Evolutionary conservation across 805 yeast genomes (phyloP), one percentile per base, ranked within the genome.

Genomic region (Cephaloascus albidus): DNA sequence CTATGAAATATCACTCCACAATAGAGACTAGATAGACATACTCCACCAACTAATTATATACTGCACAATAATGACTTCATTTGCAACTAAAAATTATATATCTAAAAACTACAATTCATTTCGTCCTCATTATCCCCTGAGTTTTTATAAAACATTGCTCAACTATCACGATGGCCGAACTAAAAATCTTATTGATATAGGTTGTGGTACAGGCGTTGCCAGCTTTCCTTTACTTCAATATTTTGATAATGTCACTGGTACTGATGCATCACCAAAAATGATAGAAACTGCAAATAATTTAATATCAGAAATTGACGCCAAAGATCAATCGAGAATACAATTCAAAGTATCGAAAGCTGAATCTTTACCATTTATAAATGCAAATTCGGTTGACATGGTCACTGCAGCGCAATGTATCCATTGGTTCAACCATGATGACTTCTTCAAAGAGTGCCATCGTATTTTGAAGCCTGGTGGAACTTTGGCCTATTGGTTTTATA

Each of bases 181-280:
- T 42, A 38, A 49, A 12, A 56, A 54, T 23, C 39, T 78, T 6
- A 54, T 59, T 51, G 61, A 58, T 49, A 48, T 72, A 35, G 80
- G 81, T 0, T 70, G 77, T 45, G 80, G 79, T 1, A 71, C 78
- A 1, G 81, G 79, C 0, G 69, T 67, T 19, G 76, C 74, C 0
- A 61, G 72, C 2, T 56, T 63, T 37, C 75, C 75, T 3, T 48
- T 74, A 37, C 54, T 70, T 19, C 53, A 58, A 32, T 39, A 65
- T 16, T 54, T 70, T 26, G 48, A 64, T 1, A 51, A 55, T 16
- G 70, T 70, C 4, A 49, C 58, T 14, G 76, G 76, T 1, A 50
- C 72, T 3, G 81, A 75, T 47, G 49, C 68, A 32, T 72, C 78
- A 1, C 47, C 60, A 3, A 56, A 51, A 31, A 75, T 75, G 81